Percentiles rank a stretch among this genome's conserved stretches.
phyloP scores from a whole-genome alignment of 2,329 filamentous ascomycete species.

The Ophiostoma himal-ulmi region DNA sequence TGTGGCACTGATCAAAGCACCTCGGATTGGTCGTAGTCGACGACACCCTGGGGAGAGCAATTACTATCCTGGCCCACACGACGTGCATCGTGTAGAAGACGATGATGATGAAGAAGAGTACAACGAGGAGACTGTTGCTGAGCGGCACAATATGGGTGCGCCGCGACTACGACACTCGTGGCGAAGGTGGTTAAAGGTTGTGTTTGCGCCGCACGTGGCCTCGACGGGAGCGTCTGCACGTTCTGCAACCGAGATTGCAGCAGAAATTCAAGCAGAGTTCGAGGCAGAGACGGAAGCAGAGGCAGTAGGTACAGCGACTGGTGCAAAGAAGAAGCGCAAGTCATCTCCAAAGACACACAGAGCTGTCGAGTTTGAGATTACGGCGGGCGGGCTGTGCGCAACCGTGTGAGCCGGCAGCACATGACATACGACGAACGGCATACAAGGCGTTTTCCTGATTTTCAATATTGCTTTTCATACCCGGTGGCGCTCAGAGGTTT shows the following conservation, averaged over 20 bases:
- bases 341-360: constrained; percentile 30
- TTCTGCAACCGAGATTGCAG: neutral
- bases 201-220: constrained; percentile 73
- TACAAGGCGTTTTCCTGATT: constrained; percentile 11
- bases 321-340: neutral
- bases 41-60: constrained; percentile 31
- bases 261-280: neutral
- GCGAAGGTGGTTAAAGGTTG: constrained; percentile 77
- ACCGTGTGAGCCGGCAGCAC: neutral
- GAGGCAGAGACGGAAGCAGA: neutral
- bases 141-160: constrained; percentile 36
- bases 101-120: constrained; percentile 19
- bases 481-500: neutral
- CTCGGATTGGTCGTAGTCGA: constrained; percentile 36
- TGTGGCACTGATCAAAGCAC: constrained; percentile 71
- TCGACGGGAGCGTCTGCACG: constrained; percentile 38
- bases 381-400: constrained; percentile 53
- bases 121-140: constrained; percentile 32
- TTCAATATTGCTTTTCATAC: constrained; percentile 5
- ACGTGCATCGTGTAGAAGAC: constrained; percentile 20
- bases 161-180: constrained; percentile 39
- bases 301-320: neutral
- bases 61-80: constrained; percentile 34
- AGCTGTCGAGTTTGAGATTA: constrained; percentile 69
- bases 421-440: neutral